These are phyloP conservation scores for Funneliformis geosporum DNA, from an alignment of 192 early-diverging fungal genomes.

Conservation along the genomic window DNA sequence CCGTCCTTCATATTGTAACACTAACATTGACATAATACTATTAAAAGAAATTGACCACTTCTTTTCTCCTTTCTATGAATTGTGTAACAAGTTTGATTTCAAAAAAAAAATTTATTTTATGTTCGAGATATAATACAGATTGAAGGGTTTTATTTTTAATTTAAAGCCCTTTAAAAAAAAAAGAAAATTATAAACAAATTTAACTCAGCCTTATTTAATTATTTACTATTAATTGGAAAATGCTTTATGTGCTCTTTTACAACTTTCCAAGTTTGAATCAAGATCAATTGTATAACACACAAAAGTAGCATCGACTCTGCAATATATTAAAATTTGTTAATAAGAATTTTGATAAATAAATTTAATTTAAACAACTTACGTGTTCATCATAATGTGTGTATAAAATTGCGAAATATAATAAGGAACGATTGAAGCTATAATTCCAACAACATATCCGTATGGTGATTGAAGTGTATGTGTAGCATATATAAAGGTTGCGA, in stretches of 20 bases:
- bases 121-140: no score
- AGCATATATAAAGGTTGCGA: slow-evolving; percentile 60
- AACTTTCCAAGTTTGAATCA: slow-evolving; percentile 60
- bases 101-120: no score
- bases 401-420: slow-evolving; percentile 70
- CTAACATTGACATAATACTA: no score
- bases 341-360: background rate
- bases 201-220: background rate
- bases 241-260: slow-evolving; percentile 52
- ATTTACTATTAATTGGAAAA: slow-evolving; percentile 35
- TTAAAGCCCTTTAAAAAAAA: no score
- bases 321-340: slow-evolving; percentile 12
- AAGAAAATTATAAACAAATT: no score
- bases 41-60: no score
- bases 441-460: slow-evolving; percentile 66
- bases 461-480: slow-evolving; percentile 56
- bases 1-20: no score
- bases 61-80: no score
- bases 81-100: no score
- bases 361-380: slow-evolving; percentile 51
- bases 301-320: slow-evolving; percentile 75
- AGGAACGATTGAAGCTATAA: slow-evolving; percentile 59
- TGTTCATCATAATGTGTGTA: slow-evolving; percentile 70
- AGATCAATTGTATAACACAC: slow-evolving; percentile 81
- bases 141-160: no score